Evolutionary conservation across 805 yeast genomes (phyloP), one percentile per base, ranked within the genome.

Genomic region (Candida sithepensis): DNA sequence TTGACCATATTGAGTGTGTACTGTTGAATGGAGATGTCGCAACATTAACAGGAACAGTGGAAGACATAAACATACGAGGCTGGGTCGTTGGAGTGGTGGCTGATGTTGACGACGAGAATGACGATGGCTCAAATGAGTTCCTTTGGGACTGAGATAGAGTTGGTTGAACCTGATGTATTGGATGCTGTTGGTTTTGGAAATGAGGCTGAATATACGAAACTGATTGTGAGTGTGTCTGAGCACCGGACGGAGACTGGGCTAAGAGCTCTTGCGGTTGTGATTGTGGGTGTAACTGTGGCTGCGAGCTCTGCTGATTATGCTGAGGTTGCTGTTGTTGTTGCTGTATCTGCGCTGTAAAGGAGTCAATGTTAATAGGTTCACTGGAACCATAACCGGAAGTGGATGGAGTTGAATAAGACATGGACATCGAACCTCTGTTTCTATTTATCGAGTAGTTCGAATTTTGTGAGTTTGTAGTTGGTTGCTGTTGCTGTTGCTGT

Each of bases 11-110:
- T 8, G 61, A 55, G 38, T 50, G 55, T 18, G 58, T 45, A 16
- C 47, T 47, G 28, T 54, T 57, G 44, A 58, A 56, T 4, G 64
- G 62, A 12, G 65, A 59, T 3, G 60, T 52, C 4, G 61, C 54
- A 14, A 50, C 44, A 30, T 44, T 41, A n/a, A 53, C 42, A 19
- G 54, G 56, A 2, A 54, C 49, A 13, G 50, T 45, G 1, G 55
- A 46, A 32, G 57, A 47, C 28, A 46, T 36, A 19, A 44, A 48
- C 16, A 50, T 23, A 18, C 49, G 45, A 2, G 50, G 43, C 8
- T 42, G 46, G 13, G 43, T 33, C 41, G 47, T 30, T 26, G 50
- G 39, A 7, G 47, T 39, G 18, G 47, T 36, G 8, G 28, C 34
- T n/a, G 45, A 22, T 22, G 36, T 32, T 24, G 42, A 38, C 16